A percentile compares a stretch with the other conserved stretches of the same genome.
phyloP scores from a whole-genome alignment of 2,329 filamentous ascomycete genomes.

The Arthroderma sp. region DNA sequence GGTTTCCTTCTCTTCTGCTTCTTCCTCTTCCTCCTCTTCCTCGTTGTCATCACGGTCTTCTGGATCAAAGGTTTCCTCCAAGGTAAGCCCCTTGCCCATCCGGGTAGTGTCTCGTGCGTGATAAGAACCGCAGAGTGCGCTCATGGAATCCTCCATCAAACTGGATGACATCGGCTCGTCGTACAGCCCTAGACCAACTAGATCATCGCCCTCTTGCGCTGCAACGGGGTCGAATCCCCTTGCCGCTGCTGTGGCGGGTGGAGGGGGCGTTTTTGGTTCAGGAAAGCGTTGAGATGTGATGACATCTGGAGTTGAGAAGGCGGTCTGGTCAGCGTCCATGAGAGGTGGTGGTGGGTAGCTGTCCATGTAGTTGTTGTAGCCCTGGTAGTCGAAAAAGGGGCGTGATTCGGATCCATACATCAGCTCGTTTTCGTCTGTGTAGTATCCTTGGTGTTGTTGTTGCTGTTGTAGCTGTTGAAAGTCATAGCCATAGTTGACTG shows the following conservation, averaged over 20 bases:
- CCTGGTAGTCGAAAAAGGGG: too few species aligned
- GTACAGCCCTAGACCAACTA: constrained; percentile 74
- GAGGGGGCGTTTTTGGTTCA: constrained; percentile 12
- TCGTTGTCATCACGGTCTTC: constrained; percentile 39
- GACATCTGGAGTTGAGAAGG: constrained; percentile 26
- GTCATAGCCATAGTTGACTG: too few species aligned
- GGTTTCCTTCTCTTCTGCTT: constrained; percentile 25
- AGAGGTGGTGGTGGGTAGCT: neutral
- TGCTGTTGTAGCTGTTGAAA: too few species aligned
- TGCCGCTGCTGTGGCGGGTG: neutral
- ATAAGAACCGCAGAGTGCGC: constrained; percentile 25
- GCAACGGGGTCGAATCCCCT: constrained; percentile 34
- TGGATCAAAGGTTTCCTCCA: constrained; percentile 65
- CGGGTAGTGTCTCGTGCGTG: too few species aligned
- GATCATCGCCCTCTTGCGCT: constrained; percentile 52
- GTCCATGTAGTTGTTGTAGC: too few species aligned
- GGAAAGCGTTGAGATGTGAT: constrained; percentile 25
- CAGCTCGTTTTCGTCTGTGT: too few species aligned
- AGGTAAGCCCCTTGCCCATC: constrained; percentile 60
- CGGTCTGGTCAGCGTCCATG: constrained; percentile 12
- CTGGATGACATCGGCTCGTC: constrained; percentile 49
- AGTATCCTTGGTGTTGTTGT: too few species aligned
- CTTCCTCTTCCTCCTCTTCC: constrained; percentile 44
- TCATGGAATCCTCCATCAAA: constrained; percentile 30
- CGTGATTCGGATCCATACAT: too few species aligned